Conservation (phyloP, 805 yeast species). For the Saccharomycopsis sp. region DNA sequence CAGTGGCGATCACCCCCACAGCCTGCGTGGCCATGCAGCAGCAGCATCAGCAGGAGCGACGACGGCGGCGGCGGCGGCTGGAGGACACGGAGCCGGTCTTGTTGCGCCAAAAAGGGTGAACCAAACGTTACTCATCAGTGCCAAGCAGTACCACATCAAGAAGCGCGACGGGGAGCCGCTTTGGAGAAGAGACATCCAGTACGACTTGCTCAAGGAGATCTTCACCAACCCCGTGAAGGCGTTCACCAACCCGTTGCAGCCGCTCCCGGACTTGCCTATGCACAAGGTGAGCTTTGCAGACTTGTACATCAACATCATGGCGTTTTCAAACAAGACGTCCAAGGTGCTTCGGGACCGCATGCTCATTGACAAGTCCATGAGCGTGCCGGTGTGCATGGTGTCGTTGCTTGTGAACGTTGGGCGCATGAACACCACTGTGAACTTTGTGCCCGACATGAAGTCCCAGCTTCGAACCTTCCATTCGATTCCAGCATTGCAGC, state of each 20-base stretch:
- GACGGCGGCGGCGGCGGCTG: neutral
- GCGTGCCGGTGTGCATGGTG: constrained; percentile 67
- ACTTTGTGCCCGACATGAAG: constrained; percentile 92
- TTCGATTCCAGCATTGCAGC: constrained; percentile 83
- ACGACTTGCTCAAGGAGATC: constrained; percentile 57
- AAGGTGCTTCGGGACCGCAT: constrained; percentile 74
- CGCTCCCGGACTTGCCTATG: constrained; percentile 32
- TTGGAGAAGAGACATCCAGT: constrained; percentile 82
- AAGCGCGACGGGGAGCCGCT: constrained; percentile 89
- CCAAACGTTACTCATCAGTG: constrained; percentile 20
- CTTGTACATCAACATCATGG: constrained; percentile 69
- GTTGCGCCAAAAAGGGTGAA: constrained; percentile 19
- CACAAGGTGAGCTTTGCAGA: constrained; percentile 70
- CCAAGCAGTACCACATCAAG: constrained; percentile 55
- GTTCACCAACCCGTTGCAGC: constrained; percentile 55
- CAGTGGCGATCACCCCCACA: neutral
- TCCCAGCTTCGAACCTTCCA: constrained; percentile 89
- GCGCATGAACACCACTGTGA: constrained; percentile 88
- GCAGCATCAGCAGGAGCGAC: neutral
- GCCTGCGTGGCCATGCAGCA: neutral
- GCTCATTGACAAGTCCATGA: constrained; percentile 49
- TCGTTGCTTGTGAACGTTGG: constrained; percentile 87
- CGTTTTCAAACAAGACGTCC: constrained; percentile 76
- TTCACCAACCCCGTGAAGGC: constrained; percentile 56
- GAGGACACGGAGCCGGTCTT: no score